A percentile compares a stretch with the other conserved stretches of the same genome.
These are phyloP conservation scores for Penicillium steckii DNA, from an alignment of 495 filamentous ascomycete genomes.

Conservation along the genomic window DNA sequence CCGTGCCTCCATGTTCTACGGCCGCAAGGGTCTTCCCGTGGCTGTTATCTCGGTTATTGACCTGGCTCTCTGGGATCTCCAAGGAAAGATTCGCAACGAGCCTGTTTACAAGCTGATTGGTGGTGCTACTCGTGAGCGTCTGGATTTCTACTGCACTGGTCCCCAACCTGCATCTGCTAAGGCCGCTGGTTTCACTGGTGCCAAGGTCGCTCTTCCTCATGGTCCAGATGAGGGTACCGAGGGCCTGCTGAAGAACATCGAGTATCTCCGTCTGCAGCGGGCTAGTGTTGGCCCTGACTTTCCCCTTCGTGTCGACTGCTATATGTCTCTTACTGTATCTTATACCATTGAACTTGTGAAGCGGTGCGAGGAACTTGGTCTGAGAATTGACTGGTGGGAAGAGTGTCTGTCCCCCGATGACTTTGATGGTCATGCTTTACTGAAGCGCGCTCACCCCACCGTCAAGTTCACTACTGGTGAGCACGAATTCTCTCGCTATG, in stretches of 20 bases:
- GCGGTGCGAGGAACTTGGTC: conserved; percentile 69
- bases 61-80: conserved; percentile 85
- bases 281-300: conserved; percentile 85
- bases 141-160: conserved; percentile 93
- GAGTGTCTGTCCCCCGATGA: conserved; percentile 89
- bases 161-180: conserved; percentile 78
- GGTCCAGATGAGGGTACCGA: conserved; percentile 81
- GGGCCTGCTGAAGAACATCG: conserved; percentile 82
- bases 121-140: conserved; percentile 72
- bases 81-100: conserved; percentile 86
- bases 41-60: conserved; percentile 94
- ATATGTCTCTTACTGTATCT: conserved; percentile 88
- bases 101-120: conserved; percentile 95
- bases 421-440: conserved; percentile 80
- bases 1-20: conserved; percentile 91
- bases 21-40: conserved; percentile 83
- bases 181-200: conserved; percentile 80
- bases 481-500: conserved; percentile 89
- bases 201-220: conserved; percentile 84
- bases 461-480: conserved; percentile 93
- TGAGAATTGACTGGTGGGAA: conserved; percentile 97
- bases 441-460: conserved; percentile 87
- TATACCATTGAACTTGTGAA: conserved; percentile 91
- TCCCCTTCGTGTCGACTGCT: conserved; percentile 92
- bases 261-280: conserved; percentile 80